Conservation (phyloP, 2,329 filamentous ascomycete genomes). For the Fusarium stilboides region DNA sequence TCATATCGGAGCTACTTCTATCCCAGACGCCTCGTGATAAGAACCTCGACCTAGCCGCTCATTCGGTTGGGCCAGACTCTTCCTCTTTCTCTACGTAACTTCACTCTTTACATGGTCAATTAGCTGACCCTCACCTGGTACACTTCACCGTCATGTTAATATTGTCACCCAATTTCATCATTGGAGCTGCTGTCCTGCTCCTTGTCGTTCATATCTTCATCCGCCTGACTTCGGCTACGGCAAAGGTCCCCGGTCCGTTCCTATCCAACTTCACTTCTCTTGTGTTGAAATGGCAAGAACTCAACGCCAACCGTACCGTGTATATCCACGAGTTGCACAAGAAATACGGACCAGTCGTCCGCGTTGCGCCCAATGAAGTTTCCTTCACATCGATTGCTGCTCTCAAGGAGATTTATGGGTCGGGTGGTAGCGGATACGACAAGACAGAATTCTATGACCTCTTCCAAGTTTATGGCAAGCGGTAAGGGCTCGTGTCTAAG, state of each 20-base stretch:
- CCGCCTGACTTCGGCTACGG: conserved; percentile 54
- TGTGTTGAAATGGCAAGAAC: conserved; percentile 70
- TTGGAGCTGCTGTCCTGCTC: conserved; percentile 42
- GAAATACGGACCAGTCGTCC: conserved; percentile 70
- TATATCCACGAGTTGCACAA: conserved; percentile 71
- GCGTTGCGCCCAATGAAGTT: conserved; percentile 71
- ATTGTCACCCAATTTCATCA: conserved; percentile 50
- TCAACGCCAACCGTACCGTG: conserved; percentile 65
- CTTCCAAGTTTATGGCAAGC: conserved; percentile 70
- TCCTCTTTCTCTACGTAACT: background rate
- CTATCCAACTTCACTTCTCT: conserved; percentile 66
- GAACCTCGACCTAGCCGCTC: conserved; percentile 20
- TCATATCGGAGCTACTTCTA: conserved; percentile 27
- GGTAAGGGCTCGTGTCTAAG: conserved; percentile 56
- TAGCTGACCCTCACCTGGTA: background rate
- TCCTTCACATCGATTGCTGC: conserved; percentile 70
- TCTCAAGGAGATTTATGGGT: conserved; percentile 75
- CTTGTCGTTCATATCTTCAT: conserved; percentile 49
- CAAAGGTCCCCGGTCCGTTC: conserved; percentile 64
- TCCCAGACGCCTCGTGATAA: conserved; percentile 37
- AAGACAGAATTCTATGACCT: conserved; percentile 76
- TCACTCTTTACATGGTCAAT: background rate
- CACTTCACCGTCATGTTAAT: conserved; percentile 45
- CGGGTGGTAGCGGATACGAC: conserved; percentile 74
- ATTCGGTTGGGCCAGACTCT: conserved; percentile 6